Conservation (phyloP, 768 basidiomycete species). For the Pleurotus sapidus region DNA sequence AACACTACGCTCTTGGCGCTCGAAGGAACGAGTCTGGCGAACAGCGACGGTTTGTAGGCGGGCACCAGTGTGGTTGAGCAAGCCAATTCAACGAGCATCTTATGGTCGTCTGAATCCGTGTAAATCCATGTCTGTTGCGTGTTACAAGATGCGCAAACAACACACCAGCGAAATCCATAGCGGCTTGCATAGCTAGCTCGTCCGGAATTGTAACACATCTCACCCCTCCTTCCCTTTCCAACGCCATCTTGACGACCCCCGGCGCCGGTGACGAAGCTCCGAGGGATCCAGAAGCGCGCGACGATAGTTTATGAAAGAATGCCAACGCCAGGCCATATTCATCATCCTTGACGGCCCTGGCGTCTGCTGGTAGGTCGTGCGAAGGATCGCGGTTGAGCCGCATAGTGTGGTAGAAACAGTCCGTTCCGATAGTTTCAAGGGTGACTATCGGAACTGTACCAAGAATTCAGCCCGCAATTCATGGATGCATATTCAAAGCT, state of each 20-base stretch:
- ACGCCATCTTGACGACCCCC: constrained; percentile 60
- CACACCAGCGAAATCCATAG: constrained; percentile 57
- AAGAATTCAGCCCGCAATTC: neutral
- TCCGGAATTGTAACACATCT: constrained; percentile 63
- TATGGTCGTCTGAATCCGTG: constrained; percentile 62
- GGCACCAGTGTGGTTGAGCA: constrained; percentile 69
- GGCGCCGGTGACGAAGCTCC: constrained; percentile 67
- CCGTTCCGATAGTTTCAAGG: constrained; percentile 68
- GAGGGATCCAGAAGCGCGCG: constrained; percentile 64
- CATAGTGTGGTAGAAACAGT: constrained; percentile 72
- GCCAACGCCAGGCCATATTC: constrained; percentile 51
- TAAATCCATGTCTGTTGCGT: neutral
- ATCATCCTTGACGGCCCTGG: constrained; percentile 36
- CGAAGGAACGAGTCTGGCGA: constrained; percentile 47
- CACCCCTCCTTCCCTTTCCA: constrained; percentile 55
- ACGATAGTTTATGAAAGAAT: constrained; percentile 54
- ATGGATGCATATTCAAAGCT: constrained; percentile 10
- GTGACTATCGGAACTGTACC: constrained; percentile 62
- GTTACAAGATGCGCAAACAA: neutral
- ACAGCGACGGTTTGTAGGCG: constrained; percentile 57
- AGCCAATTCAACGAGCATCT: constrained; percentile 70
- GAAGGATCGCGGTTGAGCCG: constrained; percentile 46
- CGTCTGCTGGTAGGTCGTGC: constrained; percentile 36
- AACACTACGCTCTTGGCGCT: constrained; percentile 46
- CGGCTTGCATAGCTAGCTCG: constrained; percentile 64